Base-by-base conservation (phyloP, 176 grass and related monocot genomes). In the Triticum aestivum region DNA sequence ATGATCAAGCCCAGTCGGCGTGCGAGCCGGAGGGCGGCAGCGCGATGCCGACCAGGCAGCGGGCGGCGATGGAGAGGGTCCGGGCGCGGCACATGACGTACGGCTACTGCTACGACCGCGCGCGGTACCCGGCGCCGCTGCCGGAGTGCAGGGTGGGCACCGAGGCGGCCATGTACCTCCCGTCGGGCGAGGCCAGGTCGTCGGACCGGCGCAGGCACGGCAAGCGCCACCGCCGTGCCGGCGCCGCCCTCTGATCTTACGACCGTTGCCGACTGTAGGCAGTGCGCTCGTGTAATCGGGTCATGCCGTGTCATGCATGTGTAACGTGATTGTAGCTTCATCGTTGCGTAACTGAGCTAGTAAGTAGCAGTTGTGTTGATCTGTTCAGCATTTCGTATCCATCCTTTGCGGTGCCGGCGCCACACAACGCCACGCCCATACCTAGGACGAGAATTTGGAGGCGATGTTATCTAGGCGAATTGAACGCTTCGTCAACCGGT, bases 31-130 rank as follows among this genome's bases (percentile, higher is more conserved):
- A 65, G 51, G 45, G 45, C 44, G 3, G 44, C 44, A 47, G 44
- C 44, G 49, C 38, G 44, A 77, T 87, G 52, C 51, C 86, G 45
- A 6, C 71, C 2, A 20, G 32, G 82, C 89, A 89, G 83, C 86
- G 80, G 88, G 77, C 77, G 61, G 83, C 78, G 35, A 98, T 95
- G 95, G 93, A 89, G 77, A 76, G 67, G 78, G 91, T 90, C 86
- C 88, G 95, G 5, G 78, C 86, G 80, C 85, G 88, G 49, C 35
- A 93, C 87, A 86, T 98, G 91, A 93, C 89, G 67, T 98, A 98
- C 42, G 89, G 93, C 6, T 98, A 95, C 82, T 98, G 95, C 86
- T 90, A 98, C 69, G 95, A 98, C 62, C 91, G 89, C 29, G 32
- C 85, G 26, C 85, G 95, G 77, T 98, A 98, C 65, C 49, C 65